These are phyloP conservation scores for Buddleja alternifolia DNA, from an alignment of 257 asterid species.

Conservation along the genomic window DNA sequence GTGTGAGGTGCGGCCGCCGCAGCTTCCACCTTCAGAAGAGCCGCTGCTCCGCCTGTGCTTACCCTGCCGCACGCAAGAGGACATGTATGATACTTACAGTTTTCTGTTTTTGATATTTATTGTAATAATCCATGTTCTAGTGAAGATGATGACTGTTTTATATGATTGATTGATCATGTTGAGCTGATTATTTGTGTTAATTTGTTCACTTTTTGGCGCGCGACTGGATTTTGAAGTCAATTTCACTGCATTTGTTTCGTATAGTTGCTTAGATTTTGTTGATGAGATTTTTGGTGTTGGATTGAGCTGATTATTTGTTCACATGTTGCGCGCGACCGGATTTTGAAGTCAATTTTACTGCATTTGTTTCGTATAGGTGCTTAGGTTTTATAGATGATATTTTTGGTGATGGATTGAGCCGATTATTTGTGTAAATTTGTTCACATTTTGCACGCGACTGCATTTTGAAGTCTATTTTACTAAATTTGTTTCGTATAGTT, in stretches of 20 bases:
- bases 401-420: too few species aligned
- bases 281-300: too few species aligned
- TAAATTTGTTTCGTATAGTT: background rate
- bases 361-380: background rate
- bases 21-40: slow-evolving; percentile 68
- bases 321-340: too few species aligned
- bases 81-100: slow-evolving; percentile 35
- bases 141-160: background rate
- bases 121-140: background rate
- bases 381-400: too few species aligned
- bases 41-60: slow-evolving; percentile 67
- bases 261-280: background rate
- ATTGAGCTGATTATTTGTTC: background rate
- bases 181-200: background rate
- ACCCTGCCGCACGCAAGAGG: slow-evolving; percentile 63
- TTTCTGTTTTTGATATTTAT: background rate
- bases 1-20: slow-evolving; percentile 63
- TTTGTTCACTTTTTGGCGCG: background rate
- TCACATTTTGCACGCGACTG: too few species aligned
- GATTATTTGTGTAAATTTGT: background rate
- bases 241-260: background rate
- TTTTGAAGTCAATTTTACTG: background rate
- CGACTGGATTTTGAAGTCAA: background rate
- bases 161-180: background rate
- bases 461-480: background rate